phyloP scores from a whole-genome alignment of 768 basidiomycete species.

The Pleurotus giganteus region DNA sequence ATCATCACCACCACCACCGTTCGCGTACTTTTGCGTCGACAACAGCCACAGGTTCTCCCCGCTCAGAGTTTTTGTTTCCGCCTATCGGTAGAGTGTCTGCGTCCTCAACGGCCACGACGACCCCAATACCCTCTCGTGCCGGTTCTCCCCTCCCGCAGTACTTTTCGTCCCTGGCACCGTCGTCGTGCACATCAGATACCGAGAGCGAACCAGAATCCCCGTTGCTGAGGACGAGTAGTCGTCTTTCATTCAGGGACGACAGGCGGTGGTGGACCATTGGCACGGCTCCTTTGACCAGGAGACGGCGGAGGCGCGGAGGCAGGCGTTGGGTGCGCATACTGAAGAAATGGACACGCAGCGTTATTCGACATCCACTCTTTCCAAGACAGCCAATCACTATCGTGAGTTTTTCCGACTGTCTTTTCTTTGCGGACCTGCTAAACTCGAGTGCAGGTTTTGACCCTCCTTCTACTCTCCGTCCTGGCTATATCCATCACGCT shows the following conservation, averaged over 20 bases:
- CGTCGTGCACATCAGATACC: constrained; percentile 57
- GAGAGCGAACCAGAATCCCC: constrained; percentile 60
- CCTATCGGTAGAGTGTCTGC: constrained; percentile 25
- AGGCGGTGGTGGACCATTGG: constrained; percentile 55
- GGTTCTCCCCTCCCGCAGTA: constrained; percentile 59
- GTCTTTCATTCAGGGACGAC: constrained; percentile 42
- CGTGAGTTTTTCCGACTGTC: constrained; percentile 42
- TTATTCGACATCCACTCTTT: constrained; percentile 73
- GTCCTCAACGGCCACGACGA: constrained; percentile 40
- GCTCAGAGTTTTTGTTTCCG: constrained; percentile 31
- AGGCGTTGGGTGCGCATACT: constrained; percentile 45
- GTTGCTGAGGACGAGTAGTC: constrained; percentile 34
- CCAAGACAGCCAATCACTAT: constrained; percentile 81
- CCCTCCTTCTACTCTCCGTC: constrained; percentile 72
- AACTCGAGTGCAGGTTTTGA: constrained; percentile 48
- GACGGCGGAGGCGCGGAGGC: constrained; percentile 51
- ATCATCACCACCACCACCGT: constrained; percentile 21
- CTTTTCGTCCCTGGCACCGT: constrained; percentile 41
- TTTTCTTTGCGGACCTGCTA: not conserved
- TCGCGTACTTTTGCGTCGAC: constrained; percentile 19
- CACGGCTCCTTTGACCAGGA: constrained; percentile 21
- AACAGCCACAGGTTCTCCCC: constrained; percentile 17
- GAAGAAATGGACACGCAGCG: constrained; percentile 51
- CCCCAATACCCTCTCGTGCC: constrained; percentile 63
- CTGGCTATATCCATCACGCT: constrained; percentile 85